phyloP scores from a whole-genome alignment of 495 filamentous ascomycete genomes.

The Extremus antarcticus region DNA sequence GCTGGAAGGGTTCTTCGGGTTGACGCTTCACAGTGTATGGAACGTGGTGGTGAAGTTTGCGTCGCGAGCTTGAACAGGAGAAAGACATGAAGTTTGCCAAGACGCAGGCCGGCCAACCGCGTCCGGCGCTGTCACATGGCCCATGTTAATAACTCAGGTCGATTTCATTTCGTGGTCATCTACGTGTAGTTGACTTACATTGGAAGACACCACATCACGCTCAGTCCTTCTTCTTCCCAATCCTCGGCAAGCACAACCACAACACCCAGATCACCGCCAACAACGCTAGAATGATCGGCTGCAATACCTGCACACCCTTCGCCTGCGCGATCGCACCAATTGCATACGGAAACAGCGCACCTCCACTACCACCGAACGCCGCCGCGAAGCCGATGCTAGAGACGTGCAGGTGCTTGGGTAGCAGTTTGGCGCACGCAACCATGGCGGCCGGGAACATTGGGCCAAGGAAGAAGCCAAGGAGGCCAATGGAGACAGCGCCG shows the following conservation, averaged over 20 bases:
- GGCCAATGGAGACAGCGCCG: constrained; percentile 54
- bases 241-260: constrained; percentile 34
- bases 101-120: no score
- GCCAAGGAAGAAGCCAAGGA: constrained; percentile 61
- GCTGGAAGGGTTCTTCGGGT: no score
- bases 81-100: no score
- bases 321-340: constrained; percentile 76
- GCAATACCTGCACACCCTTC: constrained; percentile 66
- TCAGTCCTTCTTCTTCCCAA: constrained; percentile 28
- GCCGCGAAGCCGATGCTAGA: constrained; percentile 73
- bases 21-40: no score
- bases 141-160: no score
- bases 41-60: no score
- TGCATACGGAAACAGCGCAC: constrained; percentile 71
- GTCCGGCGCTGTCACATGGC: no score
- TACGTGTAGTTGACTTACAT: no score
- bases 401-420: constrained; percentile 69
- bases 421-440: constrained; percentile 67
- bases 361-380: constrained; percentile 69
- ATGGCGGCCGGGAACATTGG: constrained; percentile 64
- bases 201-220: no score
- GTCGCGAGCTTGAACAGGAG: no score
- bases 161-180: no score
- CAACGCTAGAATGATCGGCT: constrained; percentile 63
- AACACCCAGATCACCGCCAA: constrained; percentile 36